Conservation (phyloP, 208 protist species). For the Acanthamoeba royreba region DNA sequence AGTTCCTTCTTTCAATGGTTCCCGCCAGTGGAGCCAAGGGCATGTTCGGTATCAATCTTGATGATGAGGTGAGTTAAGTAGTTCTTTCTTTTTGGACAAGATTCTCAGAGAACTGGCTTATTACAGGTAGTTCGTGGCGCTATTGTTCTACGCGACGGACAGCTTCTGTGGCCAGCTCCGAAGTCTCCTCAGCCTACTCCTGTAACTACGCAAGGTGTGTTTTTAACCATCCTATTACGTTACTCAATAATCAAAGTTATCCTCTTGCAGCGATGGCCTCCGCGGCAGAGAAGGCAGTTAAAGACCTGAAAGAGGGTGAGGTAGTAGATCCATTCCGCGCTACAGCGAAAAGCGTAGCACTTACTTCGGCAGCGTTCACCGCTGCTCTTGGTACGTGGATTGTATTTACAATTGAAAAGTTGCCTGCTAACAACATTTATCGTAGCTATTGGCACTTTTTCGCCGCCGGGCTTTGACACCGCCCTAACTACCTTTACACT, state of each 20-base stretch:
- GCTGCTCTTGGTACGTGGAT: background rate
- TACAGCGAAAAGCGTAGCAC: background rate
- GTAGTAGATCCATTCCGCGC: constrained; percentile 24
- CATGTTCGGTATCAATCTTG: constrained; percentile 71
- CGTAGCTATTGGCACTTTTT: background rate
- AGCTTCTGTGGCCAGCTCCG: constrained; percentile 36
- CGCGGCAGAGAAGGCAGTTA: background rate
- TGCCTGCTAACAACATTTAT: background rate
- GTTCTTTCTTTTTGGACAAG: too few relatives aligned
- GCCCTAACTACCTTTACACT: background rate
- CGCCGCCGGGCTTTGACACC: background rate
- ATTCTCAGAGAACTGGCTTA: too few relatives aligned
- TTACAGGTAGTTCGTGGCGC: constrained; percentile 67
- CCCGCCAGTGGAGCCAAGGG: background rate
- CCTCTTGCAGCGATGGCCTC: constrained; percentile 68
- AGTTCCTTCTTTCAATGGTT: constrained; percentile 79
- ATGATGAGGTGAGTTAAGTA: constrained; percentile 71
- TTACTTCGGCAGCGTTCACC: background rate
- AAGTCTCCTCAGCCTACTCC: background rate
- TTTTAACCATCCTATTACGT: too few relatives aligned
- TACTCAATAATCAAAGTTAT: too few relatives aligned
- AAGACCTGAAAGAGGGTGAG: background rate
- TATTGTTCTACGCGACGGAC: constrained; percentile 55
- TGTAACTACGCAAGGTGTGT: background rate
- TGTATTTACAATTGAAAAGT: too few relatives aligned